These are phyloP conservation scores for Basidiobolus heterosporus DNA, from an alignment of 371 early-diverging fungal genomes.

Conservation along the genomic window DNA sequence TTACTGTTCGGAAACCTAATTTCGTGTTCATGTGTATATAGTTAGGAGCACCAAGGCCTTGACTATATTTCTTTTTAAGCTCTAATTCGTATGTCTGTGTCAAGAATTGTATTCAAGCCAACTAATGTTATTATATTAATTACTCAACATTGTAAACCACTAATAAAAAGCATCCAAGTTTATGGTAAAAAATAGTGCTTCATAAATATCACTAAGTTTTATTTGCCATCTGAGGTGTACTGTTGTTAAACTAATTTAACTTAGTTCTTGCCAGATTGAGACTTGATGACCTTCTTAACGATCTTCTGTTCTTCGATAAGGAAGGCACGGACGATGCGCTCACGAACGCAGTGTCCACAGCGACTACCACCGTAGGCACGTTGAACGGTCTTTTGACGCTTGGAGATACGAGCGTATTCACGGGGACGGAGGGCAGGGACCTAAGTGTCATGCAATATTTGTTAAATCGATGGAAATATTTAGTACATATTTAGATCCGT, in stretches of 20 bases:
- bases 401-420: conserved; percentile 76
- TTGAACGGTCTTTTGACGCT: conserved; percentile 82
- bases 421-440: conserved; percentile 85
- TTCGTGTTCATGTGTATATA: too few relatives aligned
- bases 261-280: conserved; percentile 25
- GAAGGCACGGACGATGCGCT: conserved; percentile 93
- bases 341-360: conserved; percentile 84
- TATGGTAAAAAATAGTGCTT: too few relatives aligned
- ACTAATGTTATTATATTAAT: too few relatives aligned
- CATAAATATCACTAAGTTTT: too few relatives aligned
- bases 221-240: too few relatives aligned
- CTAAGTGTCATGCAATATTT: conserved; percentile 13
- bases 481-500: background rate
- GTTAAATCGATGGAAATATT: background rate
- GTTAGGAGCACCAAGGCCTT: too few relatives aligned
- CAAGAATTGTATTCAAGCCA: too few relatives aligned
- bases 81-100: too few relatives aligned
- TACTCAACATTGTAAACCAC: too few relatives aligned
- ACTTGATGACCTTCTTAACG: conserved; percentile 92
- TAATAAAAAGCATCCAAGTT: too few relatives aligned
- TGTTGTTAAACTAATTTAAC: background rate
- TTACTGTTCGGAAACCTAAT: too few relatives aligned
- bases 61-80: too few relatives aligned
- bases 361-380: conserved; percentile 96
- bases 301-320: conserved; percentile 98